Evolutionary conservation across 345 rosid species (phyloP).

Genomic region (thale cress (Arabidopsis thaliana)): DNA sequence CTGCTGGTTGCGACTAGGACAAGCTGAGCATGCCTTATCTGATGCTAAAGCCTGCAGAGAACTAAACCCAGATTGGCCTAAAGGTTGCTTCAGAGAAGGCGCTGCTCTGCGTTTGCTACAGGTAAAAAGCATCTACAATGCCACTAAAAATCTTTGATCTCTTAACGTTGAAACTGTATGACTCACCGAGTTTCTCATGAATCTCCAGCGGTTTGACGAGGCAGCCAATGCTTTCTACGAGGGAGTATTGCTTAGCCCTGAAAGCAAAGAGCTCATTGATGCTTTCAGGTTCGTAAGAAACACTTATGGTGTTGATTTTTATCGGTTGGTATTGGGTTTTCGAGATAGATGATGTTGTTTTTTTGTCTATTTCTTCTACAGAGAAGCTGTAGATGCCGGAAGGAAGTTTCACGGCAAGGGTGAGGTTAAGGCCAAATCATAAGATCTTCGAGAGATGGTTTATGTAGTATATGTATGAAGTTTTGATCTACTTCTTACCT

Average conservation of each 20-base stretch:
- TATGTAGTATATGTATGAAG: constrained; percentile 25
- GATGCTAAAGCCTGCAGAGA: constrained; percentile 82
- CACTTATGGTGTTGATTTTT: background rate
- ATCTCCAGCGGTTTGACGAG: constrained; percentile 74
- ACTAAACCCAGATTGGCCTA: constrained; percentile 80
- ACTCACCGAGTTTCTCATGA: background rate
- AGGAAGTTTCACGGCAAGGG: constrained; percentile 64
- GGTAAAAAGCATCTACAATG: constrained; percentile 47
- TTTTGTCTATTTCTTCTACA: constrained; percentile 37
- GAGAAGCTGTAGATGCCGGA: constrained; percentile 89
- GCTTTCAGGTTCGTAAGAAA: constrained; percentile 71
- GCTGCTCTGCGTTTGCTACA: constrained; percentile 79
- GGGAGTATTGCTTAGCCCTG: constrained; percentile 80
- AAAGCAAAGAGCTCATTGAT: constrained; percentile 64
- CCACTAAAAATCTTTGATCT: background rate
- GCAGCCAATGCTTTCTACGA: constrained; percentile 87
- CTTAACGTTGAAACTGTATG: background rate
- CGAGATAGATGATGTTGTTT: background rate
- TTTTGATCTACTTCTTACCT: constrained; percentile 36
- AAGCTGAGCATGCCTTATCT: constrained; percentile 75
- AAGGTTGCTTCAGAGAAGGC: constrained; percentile 94
- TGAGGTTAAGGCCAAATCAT: constrained; percentile 37
- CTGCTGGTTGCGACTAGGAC: constrained; percentile 78
- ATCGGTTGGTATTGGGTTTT: background rate
- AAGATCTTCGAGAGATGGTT: constrained; percentile 21